A percentile compares a stretch with the other conserved stretches of the same genome.
Conservation (phyloP, 257 asterid genomes). For the Cinchona pubescens region DNA sequence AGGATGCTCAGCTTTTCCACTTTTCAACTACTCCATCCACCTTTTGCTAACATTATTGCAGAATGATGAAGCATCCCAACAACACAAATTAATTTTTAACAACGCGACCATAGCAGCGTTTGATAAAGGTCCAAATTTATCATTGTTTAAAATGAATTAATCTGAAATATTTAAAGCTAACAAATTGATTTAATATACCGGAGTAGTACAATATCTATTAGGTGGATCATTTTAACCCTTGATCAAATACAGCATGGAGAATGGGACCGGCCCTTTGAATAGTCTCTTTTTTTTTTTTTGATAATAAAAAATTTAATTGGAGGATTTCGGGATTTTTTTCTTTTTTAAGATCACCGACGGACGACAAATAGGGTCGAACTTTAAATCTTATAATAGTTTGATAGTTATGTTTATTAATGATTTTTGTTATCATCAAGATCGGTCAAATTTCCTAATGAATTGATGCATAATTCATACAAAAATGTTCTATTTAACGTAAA, state of each 20-base stretch:
- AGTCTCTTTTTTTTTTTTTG: too few relatives aligned
- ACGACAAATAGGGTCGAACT: too few relatives aligned
- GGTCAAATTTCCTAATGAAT: background rate
- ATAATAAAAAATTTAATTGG: too few relatives aligned
- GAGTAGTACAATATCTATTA: too few relatives aligned
- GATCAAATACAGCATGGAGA: slow-evolving; percentile 32
- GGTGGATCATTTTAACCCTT: background rate
- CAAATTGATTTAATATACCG: background rate
- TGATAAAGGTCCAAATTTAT: background rate
- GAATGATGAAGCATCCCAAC: slow-evolving; percentile 24
- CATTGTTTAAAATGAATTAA: background rate
- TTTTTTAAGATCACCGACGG: too few relatives aligned
- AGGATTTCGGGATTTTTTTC: too few relatives aligned
- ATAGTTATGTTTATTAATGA: too few relatives aligned
- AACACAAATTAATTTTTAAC: background rate
- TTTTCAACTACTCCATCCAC: slow-evolving; percentile 38
- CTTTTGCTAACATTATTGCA: slow-evolving; percentile 23
- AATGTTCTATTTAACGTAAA: too few relatives aligned
- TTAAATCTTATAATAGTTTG: too few relatives aligned
- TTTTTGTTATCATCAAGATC: background rate
- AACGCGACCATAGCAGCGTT: background rate
- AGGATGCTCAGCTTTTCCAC: slow-evolving; percentile 24
- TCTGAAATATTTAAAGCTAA: background rate
- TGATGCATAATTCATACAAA: too few relatives aligned
- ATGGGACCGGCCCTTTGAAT: background rate